A percentile compares a stretch with the other conserved stretches of the same genome.
Evolutionary conservation across 192 early-diverging fungal genomes (phyloP).

Genomic region (Podila clonocystis): DNA sequence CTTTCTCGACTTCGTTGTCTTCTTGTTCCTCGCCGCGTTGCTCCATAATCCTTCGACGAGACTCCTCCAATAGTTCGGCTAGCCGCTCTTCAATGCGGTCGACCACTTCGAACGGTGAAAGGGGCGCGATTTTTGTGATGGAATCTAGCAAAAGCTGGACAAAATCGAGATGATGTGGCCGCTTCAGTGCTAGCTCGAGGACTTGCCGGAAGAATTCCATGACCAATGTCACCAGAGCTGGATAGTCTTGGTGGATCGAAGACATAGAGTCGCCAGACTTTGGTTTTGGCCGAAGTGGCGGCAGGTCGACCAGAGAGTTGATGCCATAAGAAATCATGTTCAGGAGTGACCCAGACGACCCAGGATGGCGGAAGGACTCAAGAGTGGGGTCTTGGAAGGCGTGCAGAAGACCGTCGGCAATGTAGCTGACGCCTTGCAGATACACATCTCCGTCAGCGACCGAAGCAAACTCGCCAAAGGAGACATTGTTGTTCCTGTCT

Average conservation of each 20-base stretch:
- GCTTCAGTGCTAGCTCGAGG: conserved; percentile 36
- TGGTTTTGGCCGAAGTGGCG: conserved; percentile 30
- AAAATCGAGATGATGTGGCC: conserved; percentile 48
- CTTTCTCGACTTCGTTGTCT: not conserved
- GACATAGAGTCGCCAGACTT: conserved; percentile 12
- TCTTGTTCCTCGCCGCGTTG: conserved; percentile 21
- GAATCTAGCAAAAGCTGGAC: conserved; percentile 43
- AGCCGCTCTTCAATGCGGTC: conserved; percentile 47
- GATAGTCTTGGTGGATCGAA: conserved; percentile 35
- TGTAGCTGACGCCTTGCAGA: conserved; percentile 37
- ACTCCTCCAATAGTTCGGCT: conserved; percentile 48
- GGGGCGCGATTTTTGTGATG: conserved; percentile 40
- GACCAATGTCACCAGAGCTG: conserved; percentile 33
- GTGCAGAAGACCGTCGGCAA: conserved; percentile 39
- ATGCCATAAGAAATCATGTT: conserved; percentile 52
- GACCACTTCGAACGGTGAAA: conserved; percentile 42
- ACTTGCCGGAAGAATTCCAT: conserved; percentile 53
- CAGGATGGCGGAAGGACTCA: conserved; percentile 46
- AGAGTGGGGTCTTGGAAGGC: conserved; percentile 48
- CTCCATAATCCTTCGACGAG: conserved; percentile 44
- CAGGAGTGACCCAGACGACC: conserved; percentile 40
- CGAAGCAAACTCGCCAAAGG: conserved; percentile 45
- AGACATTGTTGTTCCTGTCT: conserved; percentile 35
- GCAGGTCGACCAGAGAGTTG: conserved; percentile 39
- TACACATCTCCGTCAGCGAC: conserved; percentile 31